Percentiles rank a stretch among this genome's conserved stretches.
Conservation (phyloP, 805 yeast genomes). For the Kazachstania kunashirensis region DNA sequence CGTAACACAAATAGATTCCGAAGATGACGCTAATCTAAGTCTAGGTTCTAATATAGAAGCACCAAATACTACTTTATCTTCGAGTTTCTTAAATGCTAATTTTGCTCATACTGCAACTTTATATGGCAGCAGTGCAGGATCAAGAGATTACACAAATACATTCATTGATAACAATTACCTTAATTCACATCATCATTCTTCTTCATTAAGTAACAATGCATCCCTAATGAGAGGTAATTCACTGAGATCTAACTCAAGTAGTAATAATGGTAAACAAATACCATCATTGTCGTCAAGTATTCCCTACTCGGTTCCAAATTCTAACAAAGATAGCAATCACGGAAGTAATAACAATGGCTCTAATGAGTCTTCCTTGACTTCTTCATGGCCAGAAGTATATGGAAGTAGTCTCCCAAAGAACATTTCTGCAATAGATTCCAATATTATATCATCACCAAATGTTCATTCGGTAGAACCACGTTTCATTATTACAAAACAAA, state of each 20-base stretch:
- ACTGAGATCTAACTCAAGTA: constrained; percentile 9
- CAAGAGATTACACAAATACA: constrained; percentile 18
- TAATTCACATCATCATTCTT: constrained; percentile 3
- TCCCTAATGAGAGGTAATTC: constrained; percentile 26
- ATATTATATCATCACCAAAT: constrained; percentile 61
- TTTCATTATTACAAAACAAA: constrained; percentile 72
- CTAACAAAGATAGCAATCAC: constrained; percentile 28
- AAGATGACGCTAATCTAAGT: constrained; percentile 13
- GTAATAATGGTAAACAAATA: constrained; percentile 11
- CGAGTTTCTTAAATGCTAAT: constrained; percentile 27
- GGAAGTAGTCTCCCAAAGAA: constrained; percentile 34
- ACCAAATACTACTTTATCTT: constrained; percentile 12
- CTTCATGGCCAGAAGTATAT: constrained; percentile 28
- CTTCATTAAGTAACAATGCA: background rate
- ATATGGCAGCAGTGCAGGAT: constrained; percentile 15
- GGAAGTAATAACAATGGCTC: constrained; percentile 8
- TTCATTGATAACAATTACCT: constrained; percentile 13
- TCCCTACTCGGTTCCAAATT: constrained; percentile 68
- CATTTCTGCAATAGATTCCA: constrained; percentile 39
- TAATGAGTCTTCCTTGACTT: constrained; percentile 26
- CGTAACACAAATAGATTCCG: constrained; percentile 23
- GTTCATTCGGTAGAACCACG: constrained; percentile 73
- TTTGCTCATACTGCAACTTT: constrained; percentile 30
- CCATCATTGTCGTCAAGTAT: constrained; percentile 50
- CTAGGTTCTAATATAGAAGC: constrained; percentile 8